Conservation (phyloP, 2,329 filamentous ascomycete species). For the Phaeophleospora eucalypticola region DNA sequence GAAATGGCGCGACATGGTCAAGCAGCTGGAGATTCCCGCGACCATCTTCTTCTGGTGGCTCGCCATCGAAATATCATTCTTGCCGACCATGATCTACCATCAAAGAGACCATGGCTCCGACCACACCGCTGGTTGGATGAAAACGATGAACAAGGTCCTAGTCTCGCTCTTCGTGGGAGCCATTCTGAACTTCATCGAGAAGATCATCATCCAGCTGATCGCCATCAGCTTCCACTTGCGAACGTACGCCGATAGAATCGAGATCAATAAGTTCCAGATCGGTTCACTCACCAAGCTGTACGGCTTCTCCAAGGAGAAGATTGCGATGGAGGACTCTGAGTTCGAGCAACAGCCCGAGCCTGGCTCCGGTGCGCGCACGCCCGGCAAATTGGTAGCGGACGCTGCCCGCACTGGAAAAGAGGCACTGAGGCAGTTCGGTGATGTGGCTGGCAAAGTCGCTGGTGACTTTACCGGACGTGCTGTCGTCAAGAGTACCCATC, state of each 20-base stretch:
- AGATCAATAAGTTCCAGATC: conserved; percentile 88
- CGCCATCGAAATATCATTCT: conserved; percentile 77
- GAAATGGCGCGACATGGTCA: conserved; percentile 89
- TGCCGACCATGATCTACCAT: conserved; percentile 72
- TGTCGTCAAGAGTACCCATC: conserved; percentile 66
- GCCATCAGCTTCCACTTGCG: conserved; percentile 87
- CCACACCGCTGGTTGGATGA: conserved; percentile 63
- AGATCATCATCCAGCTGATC: conserved; percentile 91
- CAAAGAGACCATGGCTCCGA: conserved; percentile 51
- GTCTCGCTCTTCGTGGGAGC: conserved; percentile 77
- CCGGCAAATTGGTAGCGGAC: conserved; percentile 64
- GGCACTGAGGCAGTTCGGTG: conserved; percentile 74
- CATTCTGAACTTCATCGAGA: conserved; percentile 79
- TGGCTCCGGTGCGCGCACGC: conserved; percentile 65
- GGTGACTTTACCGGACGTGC: conserved; percentile 83
- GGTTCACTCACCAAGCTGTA: conserved; percentile 62
- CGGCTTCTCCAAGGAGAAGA: conserved; percentile 60
- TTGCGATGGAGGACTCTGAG: conserved; percentile 69
- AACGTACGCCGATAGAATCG: conserved; percentile 86
- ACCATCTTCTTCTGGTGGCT: conserved; percentile 92
- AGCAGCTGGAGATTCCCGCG: conserved; percentile 76
- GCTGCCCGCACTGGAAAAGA: conserved; percentile 70
- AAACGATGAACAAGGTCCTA: conserved; percentile 77
- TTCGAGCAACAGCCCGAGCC: conserved; percentile 51
- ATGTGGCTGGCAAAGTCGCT: conserved; percentile 78